Evolutionary conservation across 2,329 filamentous ascomycete species (phyloP), one percentile per base, ranked within the genome.

Genomic region (Oidium heveae): DNA sequence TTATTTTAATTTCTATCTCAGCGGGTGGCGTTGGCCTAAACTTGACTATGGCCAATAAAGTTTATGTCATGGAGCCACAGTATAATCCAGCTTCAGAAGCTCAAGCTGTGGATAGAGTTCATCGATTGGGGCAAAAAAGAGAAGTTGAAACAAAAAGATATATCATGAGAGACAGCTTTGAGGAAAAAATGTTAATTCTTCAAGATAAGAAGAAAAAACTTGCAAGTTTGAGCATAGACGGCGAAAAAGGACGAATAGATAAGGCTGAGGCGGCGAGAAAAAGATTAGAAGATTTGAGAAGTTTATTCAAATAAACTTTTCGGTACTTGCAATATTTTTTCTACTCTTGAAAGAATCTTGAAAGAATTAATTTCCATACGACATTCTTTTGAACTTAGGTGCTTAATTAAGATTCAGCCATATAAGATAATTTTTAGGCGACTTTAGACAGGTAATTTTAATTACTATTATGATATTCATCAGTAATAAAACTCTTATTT

Each of bases 41-140:
- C 64, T 71, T 96, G 55, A 95, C 88, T 0, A 74, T 84, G 0
- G 89, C 82, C 34, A 91, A 80, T 64, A 83, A 77, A 55, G 89
- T 93, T 15, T 96, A 91, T 66, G 84, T 96, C 62, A 96, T 98
- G 89, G 91, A 98, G 66, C 91, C 91, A 5, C 88, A 95, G 64
- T 98, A 89, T 70, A 98, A 98, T 63, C 91, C 91, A 0, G 88
- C 87, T 0, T 86, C 88, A 0, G 89, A 98, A 67, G 85, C 87
- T 5, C 91, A 98, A 68, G 91, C 91, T 1, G 76, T 96, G 8
- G 91, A 96, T 65, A 85, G 91, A 33, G 86, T 98, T 6, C 88
- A 94, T 66, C 80, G 88, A 18, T 72, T 95, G 1, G 88, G 91
- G 0, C 91, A 98, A 70, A 91, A 78, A 61, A 75, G 91, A n/a